Evolutionary conservation across 257 asterid genomes (phyloP), one percentile per base, ranked within the genome.

Genomic region (Leptodermis oblonga): DNA sequence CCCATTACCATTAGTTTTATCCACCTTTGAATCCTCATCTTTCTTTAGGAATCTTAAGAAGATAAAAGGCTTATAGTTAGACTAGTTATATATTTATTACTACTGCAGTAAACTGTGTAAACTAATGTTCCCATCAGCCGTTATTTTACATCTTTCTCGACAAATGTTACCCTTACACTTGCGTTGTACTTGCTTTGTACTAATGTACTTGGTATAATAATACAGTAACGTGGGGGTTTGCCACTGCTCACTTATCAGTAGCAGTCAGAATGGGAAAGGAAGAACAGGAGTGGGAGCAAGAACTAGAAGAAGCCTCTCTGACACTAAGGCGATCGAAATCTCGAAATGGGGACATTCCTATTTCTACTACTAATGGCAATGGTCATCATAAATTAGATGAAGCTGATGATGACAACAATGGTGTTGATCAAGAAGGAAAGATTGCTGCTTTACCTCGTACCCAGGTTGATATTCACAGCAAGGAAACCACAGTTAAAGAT

Each of bases 311-410:
- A 62, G 28, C 69, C 8, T 70, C 74, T 54, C 67, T 81, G 67
- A 34, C 67, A 12, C 68, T 67, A 31, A 78, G 93, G 77, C 82
- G 74, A 71, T 78, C 92, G 52, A 82, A 85, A 67, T 34, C 33
- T 75, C 26, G 22, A 28, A 46, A 61, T 33, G 66, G 46, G 41
- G 43, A 26, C 69, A n/a, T n/a, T n/a, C n/a, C n/a, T n/a, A n/a
- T n/a, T n/a, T 36, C 62, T 31, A 36, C 56, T 56, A 10, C 31
- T 59, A 56, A 51, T n/a, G 65, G 20, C 30, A 80, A 82, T 71
- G 85, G 82, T 36, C 69, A 72, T 71, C 17, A n/a, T 23, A 31
- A 14, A 30, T n/a, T 36, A 37, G 22, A 3, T 20, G 46, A 10
- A 15, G 46, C 46, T 18, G 14, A 7, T 34, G 46, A 33, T 61